A percentile compares a stretch with the other conserved stretches of the same genome.
phyloP scores from a whole-genome alignment of 495 filamentous ascomycete species.

The Neurospora sp. region DNA sequence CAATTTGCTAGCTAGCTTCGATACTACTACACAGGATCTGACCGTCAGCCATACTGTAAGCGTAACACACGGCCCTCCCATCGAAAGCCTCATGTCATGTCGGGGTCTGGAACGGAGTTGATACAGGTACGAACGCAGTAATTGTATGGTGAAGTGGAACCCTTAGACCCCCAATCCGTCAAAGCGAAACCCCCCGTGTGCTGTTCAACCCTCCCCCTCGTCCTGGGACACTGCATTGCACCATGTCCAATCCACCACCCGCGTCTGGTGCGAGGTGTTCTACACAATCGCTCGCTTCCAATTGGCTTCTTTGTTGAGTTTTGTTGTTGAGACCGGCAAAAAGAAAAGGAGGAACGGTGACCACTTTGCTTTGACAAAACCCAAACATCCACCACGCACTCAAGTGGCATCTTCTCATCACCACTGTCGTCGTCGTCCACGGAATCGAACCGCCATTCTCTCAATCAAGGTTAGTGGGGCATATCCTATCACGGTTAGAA shows the following conservation, averaged over 20 bases:
- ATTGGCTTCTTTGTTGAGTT: background rate
- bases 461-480: background rate
- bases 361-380: background rate
- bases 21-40: background rate
- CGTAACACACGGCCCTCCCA: background rate
- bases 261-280: background rate
- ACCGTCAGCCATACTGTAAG: background rate
- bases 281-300: background rate
- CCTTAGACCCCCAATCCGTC: background rate
- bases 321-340: background rate
- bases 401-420: background rate
- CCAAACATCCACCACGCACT: background rate
- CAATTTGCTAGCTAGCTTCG: background rate
- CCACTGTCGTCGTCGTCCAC: background rate
- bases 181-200: background rate
- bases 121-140: background rate
- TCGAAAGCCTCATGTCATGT: background rate
- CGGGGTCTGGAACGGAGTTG: background rate
- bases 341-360: background rate
- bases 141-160: background rate
- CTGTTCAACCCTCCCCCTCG: background rate
- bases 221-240: background rate
- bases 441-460: background rate
- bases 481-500: background rate
- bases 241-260: background rate